Percentiles rank a stretch among this genome's conserved stretches.
phyloP scores from a whole-genome alignment of 225 moss, liverwort and hornwort species.

The Neckera pumila region DNA sequence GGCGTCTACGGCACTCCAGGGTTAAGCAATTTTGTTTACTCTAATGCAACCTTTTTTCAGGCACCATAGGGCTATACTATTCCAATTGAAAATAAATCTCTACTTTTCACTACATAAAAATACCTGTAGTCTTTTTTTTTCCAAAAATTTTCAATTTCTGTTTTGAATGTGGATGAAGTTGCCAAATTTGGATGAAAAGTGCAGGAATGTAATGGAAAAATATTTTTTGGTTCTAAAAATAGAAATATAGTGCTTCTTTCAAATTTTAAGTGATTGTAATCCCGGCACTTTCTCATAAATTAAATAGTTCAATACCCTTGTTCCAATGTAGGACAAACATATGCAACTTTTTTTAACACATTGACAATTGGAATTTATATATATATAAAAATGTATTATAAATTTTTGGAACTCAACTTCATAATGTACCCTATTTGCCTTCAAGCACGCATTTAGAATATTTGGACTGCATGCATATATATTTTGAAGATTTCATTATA shows the following conservation, averaged over 20 bases:
- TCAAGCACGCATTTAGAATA: not conserved
- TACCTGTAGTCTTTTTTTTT: accelerated
- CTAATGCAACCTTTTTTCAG: too few relatives aligned
- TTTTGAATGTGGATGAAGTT: not conserved
- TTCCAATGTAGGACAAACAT: accelerated
- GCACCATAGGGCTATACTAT: not conserved
- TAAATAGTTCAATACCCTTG: accelerated
- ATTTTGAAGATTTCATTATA: not conserved
- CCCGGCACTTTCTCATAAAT: accelerated
- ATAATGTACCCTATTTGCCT: accelerated
- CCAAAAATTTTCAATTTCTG: accelerated
- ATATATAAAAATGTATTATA: accelerated
- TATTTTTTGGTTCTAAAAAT: not conserved
- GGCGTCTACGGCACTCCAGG: too few relatives aligned
- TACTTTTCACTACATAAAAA: accelerated
- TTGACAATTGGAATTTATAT: not conserved
- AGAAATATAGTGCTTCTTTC: accelerated
- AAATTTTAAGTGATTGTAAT: not conserved
- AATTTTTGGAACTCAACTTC: not conserved
- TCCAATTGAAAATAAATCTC: not conserved
- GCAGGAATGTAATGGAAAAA: not conserved
- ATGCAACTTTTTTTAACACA: not conserved
- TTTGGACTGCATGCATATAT: not conserved
- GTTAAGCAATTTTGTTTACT: accelerated
- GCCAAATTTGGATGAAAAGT: not conserved